Conservation (phyloP, 2,329 filamentous ascomycete species). For the Sporothrix inflata region DNA sequence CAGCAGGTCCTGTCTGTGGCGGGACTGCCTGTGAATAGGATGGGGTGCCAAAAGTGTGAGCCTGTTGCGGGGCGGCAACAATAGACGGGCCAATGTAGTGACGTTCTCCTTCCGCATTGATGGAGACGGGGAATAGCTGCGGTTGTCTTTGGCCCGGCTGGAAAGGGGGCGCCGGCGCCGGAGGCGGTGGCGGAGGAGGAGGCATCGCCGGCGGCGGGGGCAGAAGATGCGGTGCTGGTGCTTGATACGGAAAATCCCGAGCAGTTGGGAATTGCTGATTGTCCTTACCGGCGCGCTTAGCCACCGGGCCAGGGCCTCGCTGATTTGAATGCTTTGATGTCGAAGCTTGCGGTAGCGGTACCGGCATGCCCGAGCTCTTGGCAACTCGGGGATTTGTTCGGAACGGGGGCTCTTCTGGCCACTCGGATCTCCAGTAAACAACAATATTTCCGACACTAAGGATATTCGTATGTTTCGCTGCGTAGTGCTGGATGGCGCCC, state of each 20-base stretch:
- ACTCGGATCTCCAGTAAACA: constrained; percentile 79
- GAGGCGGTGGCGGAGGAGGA: not conserved
- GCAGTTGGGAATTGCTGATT: not conserved
- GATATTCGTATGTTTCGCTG: constrained; percentile 74
- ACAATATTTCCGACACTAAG: constrained; percentile 73
- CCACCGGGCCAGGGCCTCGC: not conserved
- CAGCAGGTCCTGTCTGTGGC: not conserved
- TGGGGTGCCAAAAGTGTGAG: not conserved
- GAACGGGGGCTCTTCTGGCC: constrained; percentile 77
- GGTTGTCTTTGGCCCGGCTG: not conserved
- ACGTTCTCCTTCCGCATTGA: no score
- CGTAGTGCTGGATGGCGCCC: constrained; percentile 79
- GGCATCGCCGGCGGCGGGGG: not conserved
- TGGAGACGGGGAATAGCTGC: not conserved
- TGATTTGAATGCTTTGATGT: not conserved
- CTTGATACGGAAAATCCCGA: not conserved
- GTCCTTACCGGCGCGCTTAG: not conserved
- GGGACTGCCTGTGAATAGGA: not conserved
- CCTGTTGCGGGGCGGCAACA: not conserved
- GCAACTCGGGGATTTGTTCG: constrained; percentile 58
- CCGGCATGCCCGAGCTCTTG: constrained; percentile 36
- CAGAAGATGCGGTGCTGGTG: not conserved
- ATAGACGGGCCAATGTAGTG: not conserved
- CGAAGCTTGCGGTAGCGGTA: constrained; percentile 17
- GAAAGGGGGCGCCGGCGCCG: not conserved